These are phyloP conservation scores for Rhodotorula sp. DNA, from an alignment of 1,284 basidiomycete genomes.

Conservation along the genomic window DNA sequence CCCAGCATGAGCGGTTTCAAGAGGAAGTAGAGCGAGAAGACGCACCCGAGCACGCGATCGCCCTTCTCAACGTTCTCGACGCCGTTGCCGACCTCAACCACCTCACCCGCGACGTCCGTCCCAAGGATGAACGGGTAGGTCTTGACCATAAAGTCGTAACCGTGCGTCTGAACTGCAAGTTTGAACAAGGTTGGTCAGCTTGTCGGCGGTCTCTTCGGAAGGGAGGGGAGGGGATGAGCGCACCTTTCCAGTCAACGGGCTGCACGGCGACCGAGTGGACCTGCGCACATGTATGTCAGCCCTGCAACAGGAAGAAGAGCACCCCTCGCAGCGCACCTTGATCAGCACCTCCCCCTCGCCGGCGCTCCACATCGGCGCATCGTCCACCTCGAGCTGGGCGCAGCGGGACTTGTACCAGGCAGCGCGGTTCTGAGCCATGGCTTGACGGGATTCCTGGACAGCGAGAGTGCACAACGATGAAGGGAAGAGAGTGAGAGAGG, in stretches of 20 bases:
- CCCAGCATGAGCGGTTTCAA: neutral
- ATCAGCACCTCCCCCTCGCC: constrained; percentile 19
- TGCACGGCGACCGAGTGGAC: constrained; percentile 24
- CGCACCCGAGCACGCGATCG: constrained; percentile 51
- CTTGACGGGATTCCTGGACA: neutral
- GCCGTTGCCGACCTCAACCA: constrained; percentile 54
- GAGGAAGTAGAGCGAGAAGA: neutral
- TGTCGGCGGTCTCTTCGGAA: fast-evolving
- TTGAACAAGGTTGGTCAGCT: neutral
- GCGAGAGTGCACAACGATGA: neutral
- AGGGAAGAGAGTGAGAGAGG: neutral
- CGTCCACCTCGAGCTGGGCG: constrained; percentile 9
- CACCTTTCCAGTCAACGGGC: constrained; percentile 28
- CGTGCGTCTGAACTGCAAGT: constrained; percentile 12
- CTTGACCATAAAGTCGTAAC: constrained; percentile 27
- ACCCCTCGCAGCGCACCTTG: constrained; percentile 8
- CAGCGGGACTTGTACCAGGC: constrained; percentile 16
- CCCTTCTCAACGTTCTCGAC: constrained; percentile 52
- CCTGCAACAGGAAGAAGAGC: neutral
- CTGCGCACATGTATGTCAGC: neutral
- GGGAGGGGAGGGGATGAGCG: neutral
- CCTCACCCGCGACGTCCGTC: constrained; percentile 52
- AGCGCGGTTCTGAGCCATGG: constrained; percentile 8
- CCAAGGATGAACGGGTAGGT: constrained; percentile 25
- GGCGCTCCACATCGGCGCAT: neutral